These are phyloP conservation scores for Ogataea ramenticola DNA, from an alignment of 805 yeast species.

Conservation along the genomic window DNA sequence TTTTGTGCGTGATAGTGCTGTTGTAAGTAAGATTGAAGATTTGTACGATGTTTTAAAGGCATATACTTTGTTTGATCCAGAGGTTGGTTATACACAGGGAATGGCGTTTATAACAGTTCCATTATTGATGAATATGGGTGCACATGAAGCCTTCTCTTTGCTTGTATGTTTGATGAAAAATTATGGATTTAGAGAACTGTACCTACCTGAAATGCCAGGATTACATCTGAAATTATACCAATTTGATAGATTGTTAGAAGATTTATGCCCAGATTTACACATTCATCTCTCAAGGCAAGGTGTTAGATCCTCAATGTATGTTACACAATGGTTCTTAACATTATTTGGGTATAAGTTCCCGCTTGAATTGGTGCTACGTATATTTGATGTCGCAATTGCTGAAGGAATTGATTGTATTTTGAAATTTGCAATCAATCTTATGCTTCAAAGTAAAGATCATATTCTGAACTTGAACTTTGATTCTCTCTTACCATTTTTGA, in stretches of 20 bases:
- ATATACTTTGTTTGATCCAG: conserved; percentile 79
- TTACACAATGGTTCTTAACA: conserved; percentile 95
- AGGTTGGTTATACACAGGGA: conserved; percentile 97
- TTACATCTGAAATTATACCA: conserved; percentile 79
- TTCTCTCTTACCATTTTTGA: conserved; percentile 64
- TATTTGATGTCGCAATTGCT: conserved; percentile 80
- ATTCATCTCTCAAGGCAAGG: conserved; percentile 82
- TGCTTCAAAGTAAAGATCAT: conserved; percentile 57
- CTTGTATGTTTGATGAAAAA: conserved; percentile 77
- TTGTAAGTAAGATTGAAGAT: conserved; percentile 52
- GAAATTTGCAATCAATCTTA: conserved; percentile 75
- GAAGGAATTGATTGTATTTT: conserved; percentile 87
- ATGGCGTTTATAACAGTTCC: conserved; percentile 94
- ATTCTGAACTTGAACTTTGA: conserved; percentile 67
- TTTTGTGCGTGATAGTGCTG: conserved; percentile 54
- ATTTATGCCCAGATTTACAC: conserved; percentile 59
- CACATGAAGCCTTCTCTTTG: conserved; percentile 79
- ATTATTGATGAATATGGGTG: conserved; percentile 69
- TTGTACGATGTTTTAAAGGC: conserved; percentile 73
- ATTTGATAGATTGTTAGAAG: conserved; percentile 83
- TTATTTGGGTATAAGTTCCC: conserved; percentile 95
- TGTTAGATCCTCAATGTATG: conserved; percentile 89
- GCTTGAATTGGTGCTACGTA: conserved; percentile 75
- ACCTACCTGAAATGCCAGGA: conserved; percentile 90
- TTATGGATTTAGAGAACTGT: conserved; percentile 73